Conservation (phyloP, 2,329 filamentous ascomycete genomes). For the Colletotrichum tofieldiae region DNA sequence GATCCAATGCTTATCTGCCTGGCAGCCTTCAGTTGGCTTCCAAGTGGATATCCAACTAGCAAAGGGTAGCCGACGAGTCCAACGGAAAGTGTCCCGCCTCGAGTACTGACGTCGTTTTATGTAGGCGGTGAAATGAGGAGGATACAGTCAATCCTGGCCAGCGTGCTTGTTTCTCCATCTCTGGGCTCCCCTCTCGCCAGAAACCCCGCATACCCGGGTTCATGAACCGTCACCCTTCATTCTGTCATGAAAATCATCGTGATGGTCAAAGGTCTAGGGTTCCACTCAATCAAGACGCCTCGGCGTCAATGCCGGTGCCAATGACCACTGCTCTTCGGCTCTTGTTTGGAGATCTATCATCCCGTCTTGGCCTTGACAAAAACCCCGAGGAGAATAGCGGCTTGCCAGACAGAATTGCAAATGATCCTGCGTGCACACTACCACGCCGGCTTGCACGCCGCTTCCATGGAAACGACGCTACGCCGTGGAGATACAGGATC, state of each 20-base stretch:
- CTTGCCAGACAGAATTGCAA: neutral
- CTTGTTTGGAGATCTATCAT: neutral
- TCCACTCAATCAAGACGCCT: neutral
- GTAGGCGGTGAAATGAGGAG: slow-evolving; percentile 24
- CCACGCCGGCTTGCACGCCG: neutral
- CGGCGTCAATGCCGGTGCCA: neutral
- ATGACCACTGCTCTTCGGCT: neutral
- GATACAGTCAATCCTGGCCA: neutral
- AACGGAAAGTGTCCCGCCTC: slow-evolving; percentile 15
- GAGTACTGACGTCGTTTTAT: slow-evolving; percentile 16
- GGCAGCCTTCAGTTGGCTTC: slow-evolving; percentile 1
- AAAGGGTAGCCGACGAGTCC: neutral
- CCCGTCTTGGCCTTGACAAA: slow-evolving; percentile 13
- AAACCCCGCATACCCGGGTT: slow-evolving; percentile 1
- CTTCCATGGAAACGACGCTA: neutral
- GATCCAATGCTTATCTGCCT: neutral
- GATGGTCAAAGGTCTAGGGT: neutral
- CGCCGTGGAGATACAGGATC: slow-evolving; percentile 15
- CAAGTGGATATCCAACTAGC: slow-evolving; percentile 7
- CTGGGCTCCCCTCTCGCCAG: neutral
- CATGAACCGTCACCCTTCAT: neutral
- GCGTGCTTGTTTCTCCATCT: neutral
- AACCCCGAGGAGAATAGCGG: neutral
- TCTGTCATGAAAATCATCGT: neutral
- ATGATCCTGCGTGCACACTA: neutral